Evolutionary conservation across 169 alveolate species (phyloP).

Genomic region (Pseudocohnilembus persalinus): DNA sequence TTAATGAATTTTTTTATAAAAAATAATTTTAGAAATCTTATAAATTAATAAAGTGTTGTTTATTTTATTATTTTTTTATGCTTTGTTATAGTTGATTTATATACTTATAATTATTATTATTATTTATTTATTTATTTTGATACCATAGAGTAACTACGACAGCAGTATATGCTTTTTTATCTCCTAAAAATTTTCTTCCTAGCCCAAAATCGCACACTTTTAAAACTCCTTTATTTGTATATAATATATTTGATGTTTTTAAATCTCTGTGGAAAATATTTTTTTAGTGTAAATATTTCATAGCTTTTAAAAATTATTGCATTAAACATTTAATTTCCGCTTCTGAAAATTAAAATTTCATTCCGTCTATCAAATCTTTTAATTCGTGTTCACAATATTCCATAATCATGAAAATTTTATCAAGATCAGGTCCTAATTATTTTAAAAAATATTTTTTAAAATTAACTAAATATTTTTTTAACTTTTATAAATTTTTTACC

Average conservation of each 20-base stretch:
- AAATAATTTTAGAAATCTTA: too few species aligned
- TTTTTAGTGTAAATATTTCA: conserved; percentile 68
- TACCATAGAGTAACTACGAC: conserved; percentile 75
- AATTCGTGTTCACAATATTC: conserved; percentile 97
- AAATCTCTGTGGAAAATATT: conserved; percentile 78
- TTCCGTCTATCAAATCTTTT: conserved; percentile 88
- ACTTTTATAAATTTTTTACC: too few species aligned
- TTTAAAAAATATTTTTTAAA: too few species aligned
- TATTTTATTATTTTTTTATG: too few species aligned
- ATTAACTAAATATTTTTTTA: too few species aligned
- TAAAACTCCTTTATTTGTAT: conserved; percentile 63
- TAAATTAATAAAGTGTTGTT: too few species aligned
- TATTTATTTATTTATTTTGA: too few species aligned
- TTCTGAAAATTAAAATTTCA: conserved; percentile 89
- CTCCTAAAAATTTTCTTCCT: conserved; percentile 68
- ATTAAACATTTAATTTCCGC: conserved; percentile 90
- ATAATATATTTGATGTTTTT: conserved; percentile 77
- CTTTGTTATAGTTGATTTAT: too few species aligned
- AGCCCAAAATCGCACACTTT: conserved; percentile 85
- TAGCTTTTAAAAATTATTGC: conserved; percentile 69
- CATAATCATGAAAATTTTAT: conserved; percentile 86
- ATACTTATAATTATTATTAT: too few species aligned
- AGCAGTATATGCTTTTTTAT: conserved; percentile 60
- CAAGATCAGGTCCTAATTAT: conserved; percentile 59
- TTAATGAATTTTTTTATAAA: too few species aligned